Base-by-base conservation (phyloP, 1,139 yeast genomes). In the Geotrichum candidum region DNA sequence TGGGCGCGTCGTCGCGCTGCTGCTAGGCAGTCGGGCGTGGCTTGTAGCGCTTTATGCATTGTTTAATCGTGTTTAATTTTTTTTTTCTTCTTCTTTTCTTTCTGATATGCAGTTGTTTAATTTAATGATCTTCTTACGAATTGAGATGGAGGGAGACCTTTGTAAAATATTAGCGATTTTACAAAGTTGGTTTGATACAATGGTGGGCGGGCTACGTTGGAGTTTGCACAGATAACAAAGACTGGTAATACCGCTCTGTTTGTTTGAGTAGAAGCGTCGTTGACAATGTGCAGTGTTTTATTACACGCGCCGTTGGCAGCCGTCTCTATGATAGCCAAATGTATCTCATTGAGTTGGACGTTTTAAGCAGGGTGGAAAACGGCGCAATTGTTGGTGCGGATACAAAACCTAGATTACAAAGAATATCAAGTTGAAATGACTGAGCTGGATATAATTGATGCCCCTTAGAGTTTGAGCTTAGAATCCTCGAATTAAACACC, bases 1-100 rank as follows among this genome's bases (percentile, higher is more conserved):
- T 22, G 15, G 25, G 31, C 18, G 53, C 54, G n/a, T 38, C 52
- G 10, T 55, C 57, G 7, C 53, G 41, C 38, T 59, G 62, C 54
- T 59, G 62, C 22, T 59, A 56, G 56, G 48, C 22, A 10, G 22
- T n/a, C 18, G 18, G 2, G 6, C 18, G 18, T n/a, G 48, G 22
- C 48, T 2, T n/a, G 5, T 18, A 5, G 48, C 23, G 23, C 38
- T 27, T 51, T 51, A 15, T 29, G 23, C 53, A 25, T 25, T 51
- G 25, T n/a, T 51, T 25, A 41, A 1, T 41, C 22, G 48, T 41
- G 22, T 41, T 41, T 41, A 15, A 13, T n/a, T 41, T n/a, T 7
- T 41, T 41, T 41, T 35, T 38, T 35, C 3, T 33, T 33, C 4
- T 53, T 35, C 9, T 41, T 2, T 35, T 38, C 33, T 10, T 33